A percentile compares a stretch with the other conserved stretches of the same genome.
These are phyloP conservation scores for Candolleomyces aberdarensis DNA, from an alignment of 768 basidiomycete genomes.

Conservation along the genomic window DNA sequence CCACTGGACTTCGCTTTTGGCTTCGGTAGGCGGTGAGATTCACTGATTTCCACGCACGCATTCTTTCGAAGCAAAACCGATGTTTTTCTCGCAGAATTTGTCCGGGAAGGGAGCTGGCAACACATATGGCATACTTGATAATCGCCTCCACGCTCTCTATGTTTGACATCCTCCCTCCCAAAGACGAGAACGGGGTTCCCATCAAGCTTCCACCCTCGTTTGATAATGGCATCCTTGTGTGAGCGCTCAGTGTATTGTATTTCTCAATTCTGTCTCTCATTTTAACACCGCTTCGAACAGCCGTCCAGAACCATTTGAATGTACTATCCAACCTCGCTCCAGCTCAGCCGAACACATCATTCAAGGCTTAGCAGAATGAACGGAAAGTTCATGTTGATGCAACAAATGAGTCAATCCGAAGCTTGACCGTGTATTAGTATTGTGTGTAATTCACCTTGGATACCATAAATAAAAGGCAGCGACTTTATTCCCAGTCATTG, in stretches of 20 bases:
- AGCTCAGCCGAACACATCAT: not conserved
- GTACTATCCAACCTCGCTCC: slow-evolving; percentile 26
- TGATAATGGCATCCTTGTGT: not conserved
- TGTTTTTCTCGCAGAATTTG: slow-evolving; percentile 23
- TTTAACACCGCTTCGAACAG: slow-evolving; percentile 7
- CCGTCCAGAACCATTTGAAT: slow-evolving; percentile 27
- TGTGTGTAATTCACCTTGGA: no score
- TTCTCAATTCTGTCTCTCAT: not conserved
- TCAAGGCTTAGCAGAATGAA: not conserved
- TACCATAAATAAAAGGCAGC: no score
- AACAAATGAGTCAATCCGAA: no score
- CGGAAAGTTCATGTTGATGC: no score
- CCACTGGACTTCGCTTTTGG: slow-evolving; percentile 16
- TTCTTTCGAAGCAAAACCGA: not conserved
- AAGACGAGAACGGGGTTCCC: slow-evolving; percentile 40
- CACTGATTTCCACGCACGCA: not conserved
- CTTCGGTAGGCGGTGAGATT: slow-evolving; percentile 20
- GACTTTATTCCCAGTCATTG: no score
- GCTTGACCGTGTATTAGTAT: no score
- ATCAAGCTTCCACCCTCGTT: slow-evolving; percentile 34
- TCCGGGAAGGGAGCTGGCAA: slow-evolving; percentile 48
- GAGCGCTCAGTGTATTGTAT: not conserved
- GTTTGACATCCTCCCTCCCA: slow-evolving; percentile 38
- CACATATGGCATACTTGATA: slow-evolving; percentile 44
- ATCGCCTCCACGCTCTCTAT: slow-evolving; percentile 42